A percentile compares a stretch with the other conserved stretches of the same genome.
These are phyloP conservation scores for Trametes gibbosa DNA, from an alignment of 768 basidiomycete species.

Conservation along the genomic window DNA sequence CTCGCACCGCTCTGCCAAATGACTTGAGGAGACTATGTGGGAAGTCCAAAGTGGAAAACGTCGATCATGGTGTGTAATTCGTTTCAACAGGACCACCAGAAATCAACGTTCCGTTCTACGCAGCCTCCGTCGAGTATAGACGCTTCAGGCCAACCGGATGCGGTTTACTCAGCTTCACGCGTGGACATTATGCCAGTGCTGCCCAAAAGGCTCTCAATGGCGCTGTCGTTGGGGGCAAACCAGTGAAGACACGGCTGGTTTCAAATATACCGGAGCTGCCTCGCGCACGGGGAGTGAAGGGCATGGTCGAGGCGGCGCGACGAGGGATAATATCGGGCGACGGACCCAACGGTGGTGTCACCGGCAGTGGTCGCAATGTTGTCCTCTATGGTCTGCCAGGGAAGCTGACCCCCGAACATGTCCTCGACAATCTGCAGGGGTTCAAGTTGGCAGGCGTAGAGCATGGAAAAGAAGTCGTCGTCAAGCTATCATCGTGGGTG, in stretches of 20 bases:
- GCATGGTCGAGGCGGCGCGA: slow-evolving; percentile 38
- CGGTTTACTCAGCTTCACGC: slow-evolving; percentile 55
- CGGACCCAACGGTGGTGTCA: slow-evolving; percentile 53
- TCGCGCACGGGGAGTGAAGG: slow-evolving; percentile 39
- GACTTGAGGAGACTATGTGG: slow-evolving; percentile 46
- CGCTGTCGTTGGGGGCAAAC: slow-evolving; percentile 45
- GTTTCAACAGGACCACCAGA: not conserved
- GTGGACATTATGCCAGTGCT: slow-evolving; percentile 41
- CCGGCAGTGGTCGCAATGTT: slow-evolving; percentile 51
- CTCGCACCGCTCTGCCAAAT: slow-evolving; percentile 48
- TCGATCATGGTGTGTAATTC: slow-evolving; percentile 24
- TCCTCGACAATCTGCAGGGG: slow-evolving; percentile 42
- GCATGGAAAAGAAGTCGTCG: slow-evolving; percentile 42
- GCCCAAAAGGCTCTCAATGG: slow-evolving; percentile 43
- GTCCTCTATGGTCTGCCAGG: slow-evolving; percentile 62
- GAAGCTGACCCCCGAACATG: slow-evolving; percentile 32
- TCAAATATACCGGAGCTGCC: slow-evolving; percentile 18
- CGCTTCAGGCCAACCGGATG: slow-evolving; percentile 58
- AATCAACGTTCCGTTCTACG: not conserved
- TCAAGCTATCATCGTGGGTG: slow-evolving; percentile 51
- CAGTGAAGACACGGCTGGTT: slow-evolving; percentile 36
- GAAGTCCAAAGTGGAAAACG: slow-evolving; percentile 32
- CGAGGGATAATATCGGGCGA: slow-evolving; percentile 37
- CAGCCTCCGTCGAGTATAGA: slow-evolving; percentile 60
- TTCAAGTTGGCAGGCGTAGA: slow-evolving; percentile 42